Evolutionary conservation across 2,329 filamentous ascomycete genomes (phyloP).

Genomic region (Rhytidhysteron rufulum): DNA sequence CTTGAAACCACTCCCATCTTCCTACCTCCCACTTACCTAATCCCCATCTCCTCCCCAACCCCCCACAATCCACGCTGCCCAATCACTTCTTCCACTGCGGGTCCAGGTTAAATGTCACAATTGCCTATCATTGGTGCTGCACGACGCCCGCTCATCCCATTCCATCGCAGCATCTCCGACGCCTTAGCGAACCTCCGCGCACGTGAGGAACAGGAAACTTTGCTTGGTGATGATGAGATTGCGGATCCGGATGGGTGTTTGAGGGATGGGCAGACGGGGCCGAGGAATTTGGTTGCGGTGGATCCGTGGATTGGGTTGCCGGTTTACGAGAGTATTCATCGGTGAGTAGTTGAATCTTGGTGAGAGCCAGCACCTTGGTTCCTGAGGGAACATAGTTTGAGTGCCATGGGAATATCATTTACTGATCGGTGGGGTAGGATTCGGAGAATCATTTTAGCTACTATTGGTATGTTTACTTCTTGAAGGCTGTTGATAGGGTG

Average conservation of each 20-base stretch:
- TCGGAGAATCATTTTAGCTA: constrained; percentile 43
- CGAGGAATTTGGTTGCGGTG: constrained; percentile 39
- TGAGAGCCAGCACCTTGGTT: neutral
- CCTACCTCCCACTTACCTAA: too few species aligned
- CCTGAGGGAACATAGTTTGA: too few species aligned
- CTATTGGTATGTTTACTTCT: constrained; percentile 35
- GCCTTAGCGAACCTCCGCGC: constrained; percentile 37
- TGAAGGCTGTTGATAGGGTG: neutral
- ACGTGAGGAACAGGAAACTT: constrained; percentile 47
- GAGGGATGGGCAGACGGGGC: constrained; percentile 31
- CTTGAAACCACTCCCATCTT: too few species aligned
- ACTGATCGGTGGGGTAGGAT: constrained; percentile 30
- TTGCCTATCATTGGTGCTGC: too few species aligned
- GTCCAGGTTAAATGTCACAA: too few species aligned
- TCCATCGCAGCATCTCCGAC: constrained; percentile 14
- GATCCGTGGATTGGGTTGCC: constrained; percentile 62
- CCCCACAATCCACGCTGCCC: too few species aligned
- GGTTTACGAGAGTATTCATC: constrained; percentile 75
- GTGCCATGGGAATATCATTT: neutral
- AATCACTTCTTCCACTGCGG: too few species aligned
- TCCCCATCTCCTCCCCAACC: too few species aligned
- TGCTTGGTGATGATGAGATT: constrained; percentile 43
- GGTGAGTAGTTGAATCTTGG: constrained; percentile 34
- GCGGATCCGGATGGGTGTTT: constrained; percentile 46
- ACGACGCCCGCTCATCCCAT: neutral